These are phyloP conservation scores for Leccinum longicurvipes DNA, from an alignment of 768 basidiomycete genomes.

Conservation along the genomic window DNA sequence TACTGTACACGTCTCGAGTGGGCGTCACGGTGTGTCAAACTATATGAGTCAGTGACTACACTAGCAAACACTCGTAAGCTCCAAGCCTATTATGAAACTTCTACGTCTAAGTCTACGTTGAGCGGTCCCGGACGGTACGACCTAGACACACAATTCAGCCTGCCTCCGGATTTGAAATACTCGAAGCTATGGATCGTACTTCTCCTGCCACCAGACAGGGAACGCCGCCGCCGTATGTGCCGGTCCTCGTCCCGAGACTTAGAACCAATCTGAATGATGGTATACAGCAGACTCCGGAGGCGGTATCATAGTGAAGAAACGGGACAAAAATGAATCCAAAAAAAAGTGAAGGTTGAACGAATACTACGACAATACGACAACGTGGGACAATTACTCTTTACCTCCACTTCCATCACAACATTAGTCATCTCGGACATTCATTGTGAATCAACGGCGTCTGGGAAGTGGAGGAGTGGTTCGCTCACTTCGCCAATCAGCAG, in stretches of 20 bases:
- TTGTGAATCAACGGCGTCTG: neutral
- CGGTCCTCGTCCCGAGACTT: too few relatives aligned
- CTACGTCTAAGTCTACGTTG: neutral
- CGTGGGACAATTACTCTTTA: neutral
- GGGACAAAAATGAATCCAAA: too few relatives aligned
- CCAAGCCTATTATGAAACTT: neutral
- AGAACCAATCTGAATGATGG: too few relatives aligned
- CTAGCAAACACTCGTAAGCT: neutral
- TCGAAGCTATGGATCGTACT: too few relatives aligned
- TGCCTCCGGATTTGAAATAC: too few relatives aligned
- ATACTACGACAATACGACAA: neutral
- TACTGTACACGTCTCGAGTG: neutral
- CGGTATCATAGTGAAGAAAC: neutral
- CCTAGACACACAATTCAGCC: too few relatives aligned
- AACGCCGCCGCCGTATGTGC: too few relatives aligned
- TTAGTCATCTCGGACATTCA: neutral
- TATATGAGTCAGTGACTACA: neutral
- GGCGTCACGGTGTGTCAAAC: neutral
- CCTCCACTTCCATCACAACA: neutral
- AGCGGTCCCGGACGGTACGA: too few relatives aligned
- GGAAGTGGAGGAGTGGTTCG: too few relatives aligned
- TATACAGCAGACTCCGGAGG: too few relatives aligned
- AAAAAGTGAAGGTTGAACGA: neutral
- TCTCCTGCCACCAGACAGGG: too few relatives aligned
- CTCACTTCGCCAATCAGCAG: neutral